These are phyloP conservation scores for Rosa multiflora DNA, from an alignment of 306 rosid genomes.

Conservation along the genomic window DNA sequence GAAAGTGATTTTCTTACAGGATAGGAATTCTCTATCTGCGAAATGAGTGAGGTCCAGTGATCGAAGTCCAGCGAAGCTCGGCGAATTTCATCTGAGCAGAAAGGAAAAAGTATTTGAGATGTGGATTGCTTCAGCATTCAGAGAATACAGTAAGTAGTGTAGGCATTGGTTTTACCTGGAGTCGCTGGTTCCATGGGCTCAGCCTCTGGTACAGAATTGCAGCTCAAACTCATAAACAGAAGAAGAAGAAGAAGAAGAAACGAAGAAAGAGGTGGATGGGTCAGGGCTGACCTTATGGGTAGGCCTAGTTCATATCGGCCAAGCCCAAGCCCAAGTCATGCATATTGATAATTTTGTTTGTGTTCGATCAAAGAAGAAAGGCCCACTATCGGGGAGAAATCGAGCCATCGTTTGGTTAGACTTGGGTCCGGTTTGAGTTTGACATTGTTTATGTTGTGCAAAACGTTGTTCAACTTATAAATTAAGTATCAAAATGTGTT, in stretches of 20 bases:
- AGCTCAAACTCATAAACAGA: background rate
- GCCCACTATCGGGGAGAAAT: too few relatives aligned
- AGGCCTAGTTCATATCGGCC: too few relatives aligned
- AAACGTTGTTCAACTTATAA: too few relatives aligned
- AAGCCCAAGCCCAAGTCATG: too few relatives aligned
- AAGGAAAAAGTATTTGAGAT: background rate
- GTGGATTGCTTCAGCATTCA: background rate
- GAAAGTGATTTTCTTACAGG: constrained; percentile 47
- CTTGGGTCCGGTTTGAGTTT: too few relatives aligned
- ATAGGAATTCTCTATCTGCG: constrained; percentile 47
- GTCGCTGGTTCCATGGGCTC: constrained; percentile 35
- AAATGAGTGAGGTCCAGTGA: constrained; percentile 65
- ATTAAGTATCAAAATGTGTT: too few relatives aligned
- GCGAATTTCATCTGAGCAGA: constrained; percentile 49
- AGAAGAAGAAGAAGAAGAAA: background rate
- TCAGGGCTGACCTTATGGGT: too few relatives aligned
- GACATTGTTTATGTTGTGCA: too few relatives aligned
- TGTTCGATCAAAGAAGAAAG: too few relatives aligned
- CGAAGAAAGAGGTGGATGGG: too few relatives aligned
- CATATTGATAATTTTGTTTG: too few relatives aligned
- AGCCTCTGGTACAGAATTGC: constrained; percentile 16
- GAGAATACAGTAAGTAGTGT: background rate
- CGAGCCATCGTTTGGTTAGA: too few relatives aligned
- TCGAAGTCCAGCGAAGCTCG: constrained; percentile 53
- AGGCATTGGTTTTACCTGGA: constrained; percentile 15